Conservation (phyloP, 2,329 filamentous ascomycete genomes). For the Cladosporium sp. region DNA sequence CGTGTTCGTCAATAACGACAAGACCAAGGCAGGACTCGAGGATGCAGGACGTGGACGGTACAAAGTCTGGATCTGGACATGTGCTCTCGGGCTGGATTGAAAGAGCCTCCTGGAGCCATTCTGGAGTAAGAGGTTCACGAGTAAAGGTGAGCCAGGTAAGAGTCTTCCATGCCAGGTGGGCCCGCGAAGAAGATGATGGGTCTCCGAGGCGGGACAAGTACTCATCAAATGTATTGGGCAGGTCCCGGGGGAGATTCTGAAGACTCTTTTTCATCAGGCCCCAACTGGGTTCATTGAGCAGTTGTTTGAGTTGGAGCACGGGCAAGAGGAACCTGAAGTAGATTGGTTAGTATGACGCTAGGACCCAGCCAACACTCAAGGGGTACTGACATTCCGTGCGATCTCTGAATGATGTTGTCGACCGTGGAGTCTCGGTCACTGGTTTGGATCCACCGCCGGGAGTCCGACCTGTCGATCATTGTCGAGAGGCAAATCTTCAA, state of each 20-base stretch:
- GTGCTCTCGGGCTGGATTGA: not conserved
- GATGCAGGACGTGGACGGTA: not conserved
- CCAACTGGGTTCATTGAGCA: not conserved
- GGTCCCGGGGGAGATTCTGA: not conserved
- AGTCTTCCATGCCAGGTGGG: not conserved
- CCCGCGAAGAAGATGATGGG: not conserved
- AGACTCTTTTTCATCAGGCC: not conserved
- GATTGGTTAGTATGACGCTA: not conserved
- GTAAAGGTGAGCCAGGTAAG: not conserved
- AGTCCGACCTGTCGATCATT: not conserved
- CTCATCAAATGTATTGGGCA: not conserved
- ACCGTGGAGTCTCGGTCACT: not conserved
- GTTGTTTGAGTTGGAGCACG: not conserved
- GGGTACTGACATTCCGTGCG: not conserved
- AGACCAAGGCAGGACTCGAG: not conserved
- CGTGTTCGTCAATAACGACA: not conserved
- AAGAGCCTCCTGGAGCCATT: not conserved
- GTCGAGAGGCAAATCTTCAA: not conserved
- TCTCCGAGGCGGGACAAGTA: not conserved
- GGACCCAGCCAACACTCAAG: not conserved
- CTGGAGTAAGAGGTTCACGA: not conserved
- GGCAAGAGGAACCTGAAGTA: not conserved
- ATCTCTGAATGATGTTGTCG: not conserved
- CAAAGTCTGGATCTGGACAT: not conserved
- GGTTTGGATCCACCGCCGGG: not conserved